These are phyloP conservation scores for Elsinoe arachidis DNA, from an alignment of 2,329 filamentous ascomycete genomes.

Conservation along the genomic window DNA sequence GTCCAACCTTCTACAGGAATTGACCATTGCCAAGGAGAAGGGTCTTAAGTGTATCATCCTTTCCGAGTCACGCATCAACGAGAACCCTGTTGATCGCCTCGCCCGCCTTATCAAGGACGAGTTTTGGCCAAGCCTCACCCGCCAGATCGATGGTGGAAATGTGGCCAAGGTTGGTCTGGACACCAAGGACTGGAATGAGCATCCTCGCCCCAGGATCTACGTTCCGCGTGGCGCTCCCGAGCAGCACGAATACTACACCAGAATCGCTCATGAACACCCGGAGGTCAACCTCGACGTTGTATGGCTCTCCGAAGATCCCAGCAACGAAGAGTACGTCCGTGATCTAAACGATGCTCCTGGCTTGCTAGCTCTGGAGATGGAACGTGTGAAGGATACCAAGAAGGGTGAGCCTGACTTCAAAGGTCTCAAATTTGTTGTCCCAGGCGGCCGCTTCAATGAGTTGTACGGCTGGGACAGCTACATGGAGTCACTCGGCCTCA, in stretches of 20 bases:
- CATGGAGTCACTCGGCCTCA: conserved; percentile 87
- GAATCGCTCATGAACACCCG: conserved; percentile 67
- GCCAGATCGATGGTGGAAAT: conserved; percentile 79
- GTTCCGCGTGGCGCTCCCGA: conserved; percentile 75
- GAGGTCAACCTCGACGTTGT: conserved; percentile 83
- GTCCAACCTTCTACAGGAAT: conserved; percentile 89
- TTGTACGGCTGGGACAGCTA: conserved; percentile 99
- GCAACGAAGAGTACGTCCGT: conserved; percentile 55
- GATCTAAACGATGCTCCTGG: conserved; percentile 83
- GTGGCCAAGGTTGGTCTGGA: conserved; percentile 81
- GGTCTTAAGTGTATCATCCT: conserved; percentile 83
- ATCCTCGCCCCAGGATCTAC: conserved; percentile 87
- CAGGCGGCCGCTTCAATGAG: conserved; percentile 95
- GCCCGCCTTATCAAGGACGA: conserved; percentile 77
- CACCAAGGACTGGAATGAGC: conserved; percentile 89
- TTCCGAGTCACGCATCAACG: conserved; percentile 82
- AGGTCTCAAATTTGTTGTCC: conserved; percentile 92
- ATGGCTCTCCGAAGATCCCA: conserved; percentile 63
- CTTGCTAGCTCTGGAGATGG: conserved; percentile 80
- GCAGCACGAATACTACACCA: conserved; percentile 81
- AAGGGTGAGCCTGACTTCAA: conserved; percentile 63
- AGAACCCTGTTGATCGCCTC: conserved; percentile 86
- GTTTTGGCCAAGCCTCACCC: conserved; percentile 88
- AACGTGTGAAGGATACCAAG: conserved; percentile 52
- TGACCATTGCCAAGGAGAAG: conserved; percentile 84